Base-by-base conservation (phyloP, 306 rosid species). In the Lathyrus tuberosus region DNA sequence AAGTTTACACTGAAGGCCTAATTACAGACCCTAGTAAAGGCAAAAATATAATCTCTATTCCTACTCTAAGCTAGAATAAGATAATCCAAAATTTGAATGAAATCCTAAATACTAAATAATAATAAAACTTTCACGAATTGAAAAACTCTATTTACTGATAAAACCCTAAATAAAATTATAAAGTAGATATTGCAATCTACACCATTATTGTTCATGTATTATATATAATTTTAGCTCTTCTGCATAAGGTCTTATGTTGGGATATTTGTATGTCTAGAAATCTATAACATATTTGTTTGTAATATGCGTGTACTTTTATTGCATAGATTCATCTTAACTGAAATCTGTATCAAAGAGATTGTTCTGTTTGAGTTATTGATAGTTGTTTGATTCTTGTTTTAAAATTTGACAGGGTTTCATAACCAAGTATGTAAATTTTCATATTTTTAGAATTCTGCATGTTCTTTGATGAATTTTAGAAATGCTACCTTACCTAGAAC, bases 291-390 rank as follows among this genome's bases (percentile, higher is more conserved):
- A 53, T 62, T 44, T 33, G 37, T 33, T 33, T 33, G 37, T 33
- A 33, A 7, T 35, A 35, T 35, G 10, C 40, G 8, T 35, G 10
- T 35, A 35, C 40, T 35, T 7, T 35, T 35, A 35, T 35, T 6
- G 40, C 40, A 1, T 35, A 35, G 40, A 35, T 35, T 35, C 40
- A 35, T 35, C 40, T 35, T 35, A 35, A 35, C 40, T 35, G 40
- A 35, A 35, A 62, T 64, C 37, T 24, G 47, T 40, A 13, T 28
- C 17, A 35, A 41, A 28, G 43, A 56, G 26, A 13, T 59, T 10
- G 44, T 61, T 49, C 43, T 62, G 16, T 72, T 49, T 72, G 64
- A 48, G 70, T 62, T 72, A 40, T 66, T 74, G 47, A 43, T 44
- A 66, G 41, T 57, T 57, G 22, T 7, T 8, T 65, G 61, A 8